These are phyloP conservation scores for Dryas octopetala DNA, from an alignment of 306 rosid genomes.

Conservation along the genomic window DNA sequence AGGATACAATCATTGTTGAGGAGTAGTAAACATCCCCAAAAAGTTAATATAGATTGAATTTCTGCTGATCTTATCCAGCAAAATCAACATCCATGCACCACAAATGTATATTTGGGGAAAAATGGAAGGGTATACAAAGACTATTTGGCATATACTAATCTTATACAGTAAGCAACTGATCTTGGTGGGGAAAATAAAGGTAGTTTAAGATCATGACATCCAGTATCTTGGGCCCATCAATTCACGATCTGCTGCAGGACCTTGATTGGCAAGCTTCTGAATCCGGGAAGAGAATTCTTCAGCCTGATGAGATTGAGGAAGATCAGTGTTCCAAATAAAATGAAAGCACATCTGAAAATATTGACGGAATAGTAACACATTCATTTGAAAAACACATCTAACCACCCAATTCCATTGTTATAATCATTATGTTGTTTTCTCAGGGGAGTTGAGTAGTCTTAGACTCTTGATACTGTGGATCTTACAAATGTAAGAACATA, in stretches of 20 bases:
- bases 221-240: slow-evolving; percentile 48
- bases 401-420: background rate
- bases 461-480: background rate
- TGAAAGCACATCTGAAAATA: background rate
- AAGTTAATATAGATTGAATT: background rate
- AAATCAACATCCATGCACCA: background rate
- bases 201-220: slow-evolving; percentile 49
- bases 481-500: background rate
- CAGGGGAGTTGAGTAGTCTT: background rate
- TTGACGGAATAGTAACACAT: background rate
- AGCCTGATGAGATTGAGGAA: slow-evolving; percentile 52
- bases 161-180: slow-evolving; percentile 2
- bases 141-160: slow-evolving; percentile 8
- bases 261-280: slow-evolving; percentile 74
- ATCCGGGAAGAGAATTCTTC: slow-evolving; percentile 89
- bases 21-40: background rate
- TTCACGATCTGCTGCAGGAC: slow-evolving; percentile 67
- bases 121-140: background rate
- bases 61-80: background rate
- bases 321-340: slow-evolving; percentile 27
- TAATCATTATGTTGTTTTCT: slow-evolving; percentile 4
- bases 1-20: background rate
- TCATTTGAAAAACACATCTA: background rate
- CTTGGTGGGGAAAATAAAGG: background rate
- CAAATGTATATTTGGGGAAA: background rate